These are phyloP conservation scores for Phytophthora vignae DNA, from an alignment of 352 stramenopile genomes.

Conservation along the genomic window DNA sequence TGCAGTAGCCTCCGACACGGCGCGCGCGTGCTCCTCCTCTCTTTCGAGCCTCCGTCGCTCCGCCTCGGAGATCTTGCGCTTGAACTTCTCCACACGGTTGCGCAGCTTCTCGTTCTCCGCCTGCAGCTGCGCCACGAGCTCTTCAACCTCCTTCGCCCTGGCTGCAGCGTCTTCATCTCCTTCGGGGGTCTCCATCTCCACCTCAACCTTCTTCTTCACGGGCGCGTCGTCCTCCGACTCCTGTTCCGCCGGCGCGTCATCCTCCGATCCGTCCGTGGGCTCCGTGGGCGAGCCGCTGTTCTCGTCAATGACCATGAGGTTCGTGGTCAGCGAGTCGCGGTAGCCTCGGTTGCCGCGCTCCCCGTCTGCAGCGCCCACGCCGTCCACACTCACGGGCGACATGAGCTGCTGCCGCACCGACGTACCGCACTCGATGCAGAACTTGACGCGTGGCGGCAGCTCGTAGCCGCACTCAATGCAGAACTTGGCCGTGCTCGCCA, in stretches of 20 bases:
- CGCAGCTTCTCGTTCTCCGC: constrained; percentile 83
- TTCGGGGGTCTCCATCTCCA: constrained; percentile 24
- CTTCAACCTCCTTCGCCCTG: constrained; percentile 44
- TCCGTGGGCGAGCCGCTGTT: constrained; percentile 69
- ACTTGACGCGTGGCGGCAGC: constrained; percentile 78
- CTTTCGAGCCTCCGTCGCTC: constrained; percentile 63
- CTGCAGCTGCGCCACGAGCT: constrained; percentile 62
- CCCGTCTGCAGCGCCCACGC: constrained; percentile 26
- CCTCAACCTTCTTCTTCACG: constrained; percentile 28
- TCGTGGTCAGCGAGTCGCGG: constrained; percentile 49
- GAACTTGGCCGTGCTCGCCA: constrained; percentile 77
- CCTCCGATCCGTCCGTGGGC: constrained; percentile 63
- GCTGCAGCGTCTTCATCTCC: constrained; percentile 31
- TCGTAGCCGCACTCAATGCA: constrained; percentile 90
- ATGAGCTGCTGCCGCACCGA: constrained; percentile 62
- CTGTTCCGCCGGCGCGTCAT: constrained; percentile 48
- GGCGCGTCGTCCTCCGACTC: constrained; percentile 49
- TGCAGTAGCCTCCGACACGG: constrained; percentile 39
- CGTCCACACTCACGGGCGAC: constrained; percentile 54
- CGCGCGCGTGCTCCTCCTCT: constrained; percentile 58
- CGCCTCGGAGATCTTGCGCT: constrained; percentile 65
- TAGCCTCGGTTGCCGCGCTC: constrained; percentile 53
- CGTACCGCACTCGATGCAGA: constrained; percentile 89
- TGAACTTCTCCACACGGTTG: constrained; percentile 77
- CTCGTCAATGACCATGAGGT: constrained; percentile 78